phyloP scores from a whole-genome alignment of 2,329 filamentous ascomycete genomes.

The Pseudopithomyces maydicus region DNA sequence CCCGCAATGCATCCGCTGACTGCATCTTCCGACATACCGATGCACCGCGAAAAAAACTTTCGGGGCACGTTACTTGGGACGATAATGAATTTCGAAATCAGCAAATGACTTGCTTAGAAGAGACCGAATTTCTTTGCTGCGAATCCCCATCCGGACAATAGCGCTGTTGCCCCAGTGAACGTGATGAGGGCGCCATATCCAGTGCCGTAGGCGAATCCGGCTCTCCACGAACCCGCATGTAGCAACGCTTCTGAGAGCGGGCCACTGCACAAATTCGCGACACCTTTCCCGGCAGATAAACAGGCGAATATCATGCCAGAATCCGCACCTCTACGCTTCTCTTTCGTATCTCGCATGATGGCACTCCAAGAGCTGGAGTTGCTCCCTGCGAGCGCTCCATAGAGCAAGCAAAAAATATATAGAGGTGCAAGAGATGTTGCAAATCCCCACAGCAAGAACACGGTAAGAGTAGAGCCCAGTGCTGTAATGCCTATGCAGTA shows the following conservation, averaged over 20 bases:
- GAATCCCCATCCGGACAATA: conserved; percentile 36
- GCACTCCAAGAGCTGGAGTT: conserved; percentile 51
- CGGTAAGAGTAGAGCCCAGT: conserved; percentile 39
- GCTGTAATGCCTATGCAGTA: conserved; percentile 46
- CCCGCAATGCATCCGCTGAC: too few species aligned
- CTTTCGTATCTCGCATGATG: conserved; percentile 50
- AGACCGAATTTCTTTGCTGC: conserved; percentile 38
- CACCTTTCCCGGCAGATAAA: conserved; percentile 55
- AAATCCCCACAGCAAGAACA: conserved; percentile 54
- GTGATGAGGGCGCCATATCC: conserved; percentile 50
- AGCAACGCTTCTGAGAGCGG: conserved; percentile 57
- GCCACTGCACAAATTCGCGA: conserved; percentile 58
- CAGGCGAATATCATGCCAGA: conserved; percentile 56
- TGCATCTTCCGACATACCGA: background rate
- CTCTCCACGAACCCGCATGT: conserved; percentile 41
- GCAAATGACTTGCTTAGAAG: conserved; percentile 31
- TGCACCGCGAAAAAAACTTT: background rate
- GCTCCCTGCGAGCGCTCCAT: conserved; percentile 48
- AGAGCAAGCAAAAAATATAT: conserved; percentile 51
- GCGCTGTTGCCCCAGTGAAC: conserved; percentile 49
- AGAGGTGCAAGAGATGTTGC: conserved; percentile 48
- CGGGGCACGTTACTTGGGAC: background rate
- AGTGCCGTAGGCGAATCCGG: conserved; percentile 48
- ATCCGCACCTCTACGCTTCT: conserved; percentile 46
- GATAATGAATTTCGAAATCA: conserved; percentile 27